Conservation (phyloP, 805 yeast species). For the Jamesozyma lodderae region DNA sequence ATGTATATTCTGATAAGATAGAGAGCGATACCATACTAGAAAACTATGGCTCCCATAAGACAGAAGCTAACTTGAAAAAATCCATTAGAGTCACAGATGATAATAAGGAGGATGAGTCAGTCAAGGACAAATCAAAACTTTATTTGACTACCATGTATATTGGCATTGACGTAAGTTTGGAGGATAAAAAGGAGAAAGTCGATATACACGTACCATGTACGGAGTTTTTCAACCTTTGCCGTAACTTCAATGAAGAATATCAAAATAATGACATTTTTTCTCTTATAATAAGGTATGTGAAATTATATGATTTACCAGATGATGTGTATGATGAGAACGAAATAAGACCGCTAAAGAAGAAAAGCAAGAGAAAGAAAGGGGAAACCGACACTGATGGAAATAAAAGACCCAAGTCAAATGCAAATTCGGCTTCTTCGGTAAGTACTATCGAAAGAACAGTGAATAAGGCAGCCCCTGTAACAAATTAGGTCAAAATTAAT, state of each 20-base stretch:
- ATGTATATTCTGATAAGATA: slow-evolving; percentile 40
- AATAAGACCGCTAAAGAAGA: slow-evolving; percentile 54
- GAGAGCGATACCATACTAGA: slow-evolving; percentile 48
- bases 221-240: slow-evolving; percentile 76
- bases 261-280: slow-evolving; percentile 44
- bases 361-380: slow-evolving; percentile 36
- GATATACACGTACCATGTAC: slow-evolving; percentile 86
- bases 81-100: slow-evolving; percentile 31
- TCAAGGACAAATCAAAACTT: slow-evolving; percentile 31
- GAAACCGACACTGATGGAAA: slow-evolving; percentile 7
- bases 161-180: slow-evolving; percentile 50
- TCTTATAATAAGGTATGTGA: slow-evolving; percentile 63
- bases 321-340: slow-evolving; percentile 81
- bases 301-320: slow-evolving; percentile 71
- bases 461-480: not conserved
- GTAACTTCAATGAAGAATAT: slow-evolving; percentile 60
- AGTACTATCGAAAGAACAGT: not conserved
- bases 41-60: slow-evolving; percentile 52
- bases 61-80: slow-evolving; percentile 36
- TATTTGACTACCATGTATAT: slow-evolving; percentile 70
- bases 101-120: slow-evolving; percentile 27
- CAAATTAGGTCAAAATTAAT: too few relatives aligned
- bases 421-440: not conserved
- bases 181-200: slow-evolving; percentile 51
- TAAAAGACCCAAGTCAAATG: slow-evolving; percentile 31